Evolutionary conservation across 2,329 filamentous ascomycete species (phyloP), one percentile per base, ranked within the genome.

Genomic region (Scytalidium lignicola): DNA sequence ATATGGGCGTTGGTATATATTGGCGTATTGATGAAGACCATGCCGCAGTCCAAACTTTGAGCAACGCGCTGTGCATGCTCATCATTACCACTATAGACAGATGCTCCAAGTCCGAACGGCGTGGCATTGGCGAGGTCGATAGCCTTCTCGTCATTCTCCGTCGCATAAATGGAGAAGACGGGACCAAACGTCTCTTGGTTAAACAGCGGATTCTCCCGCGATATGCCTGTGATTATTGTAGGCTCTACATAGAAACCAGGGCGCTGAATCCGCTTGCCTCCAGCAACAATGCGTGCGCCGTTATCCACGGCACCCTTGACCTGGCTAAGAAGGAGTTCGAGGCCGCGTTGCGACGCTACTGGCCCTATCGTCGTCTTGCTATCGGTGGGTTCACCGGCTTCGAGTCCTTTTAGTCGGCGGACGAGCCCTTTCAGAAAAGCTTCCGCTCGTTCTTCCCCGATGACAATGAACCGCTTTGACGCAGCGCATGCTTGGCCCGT

Each of bases 111-210:
- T n/a, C 32, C 32, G 15, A 37, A 37, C n/a, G 6, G 6, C 4
- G 12, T 37, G 32, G 8, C 72, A 59, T 82, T 82, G 2, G 78
- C 78, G 21, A 72, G 65, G 28, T 65, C 60, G 22, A 81, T 57
- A 1, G 70, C 78, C 55, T 81, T 76, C 19, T 74, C 72, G 55
- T 81, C 78, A 0, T 70, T 73, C 58, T 78, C 75, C 65, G 81
- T 81, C 0, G 70, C 73, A 48, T 73, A 73, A 54, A 85, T 76
- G 23, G 73, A 74, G 1, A 80, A 74, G 9, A 85, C 80, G 0
- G 81, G 80, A 0, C 81, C 81, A 52, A 85, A 85, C 5, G 2
- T 51, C 55, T 18, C 53, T 26, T 43, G 20, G 3, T 32, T 6
- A 13, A 7, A 32, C 5, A 45, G 4, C 3, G 28, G 28, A 13